Conservation (phyloP, 176 grass and related monocot genomes). For the Puccinellia tenuiflora region DNA sequence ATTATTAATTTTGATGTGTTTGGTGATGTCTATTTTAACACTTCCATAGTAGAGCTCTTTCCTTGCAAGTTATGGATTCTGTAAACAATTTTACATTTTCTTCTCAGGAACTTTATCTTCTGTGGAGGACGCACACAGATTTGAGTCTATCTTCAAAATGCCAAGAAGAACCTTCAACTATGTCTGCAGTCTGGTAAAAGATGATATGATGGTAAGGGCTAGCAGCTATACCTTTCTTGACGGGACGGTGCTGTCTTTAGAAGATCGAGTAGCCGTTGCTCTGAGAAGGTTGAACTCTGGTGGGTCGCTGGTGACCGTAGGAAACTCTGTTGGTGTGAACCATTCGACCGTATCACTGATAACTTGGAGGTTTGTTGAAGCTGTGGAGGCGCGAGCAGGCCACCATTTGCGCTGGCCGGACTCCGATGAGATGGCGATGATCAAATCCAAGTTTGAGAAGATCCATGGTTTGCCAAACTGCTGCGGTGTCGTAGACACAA, state of each 20-base stretch:
- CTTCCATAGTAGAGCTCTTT: not conserved
- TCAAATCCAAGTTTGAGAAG: conserved; percentile 62
- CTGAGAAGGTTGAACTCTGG: conserved; percentile 69
- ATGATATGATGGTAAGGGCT: conserved; percentile 63
- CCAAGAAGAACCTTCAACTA: conserved; percentile 63
- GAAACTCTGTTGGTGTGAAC: conserved; percentile 50
- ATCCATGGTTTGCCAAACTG: conserved; percentile 56
- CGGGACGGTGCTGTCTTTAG: conserved; percentile 42
- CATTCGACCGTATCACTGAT: conserved; percentile 60
- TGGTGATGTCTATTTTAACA: not conserved
- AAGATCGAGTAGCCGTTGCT: conserved; percentile 61
- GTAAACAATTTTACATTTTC: not conserved
- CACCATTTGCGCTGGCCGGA: conserved; percentile 52
- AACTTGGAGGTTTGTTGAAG: conserved; percentile 70
- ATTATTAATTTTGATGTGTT: not conserved
- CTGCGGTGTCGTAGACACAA: conserved; percentile 58
- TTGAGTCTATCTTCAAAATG: conserved; percentile 59
- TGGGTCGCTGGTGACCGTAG: conserved; percentile 55
- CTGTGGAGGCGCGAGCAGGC: conserved; percentile 53
- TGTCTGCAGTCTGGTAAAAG: conserved; percentile 47
- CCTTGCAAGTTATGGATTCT: not conserved
- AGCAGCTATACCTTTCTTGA: conserved; percentile 52
- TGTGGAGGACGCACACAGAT: conserved; percentile 29
- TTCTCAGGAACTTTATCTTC: conserved; percentile 42
- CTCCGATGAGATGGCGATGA: conserved; percentile 43